phyloP scores from a whole-genome alignment of 2,329 filamentous ascomycete genomes.

The Shiraia bambusicola region DNA sequence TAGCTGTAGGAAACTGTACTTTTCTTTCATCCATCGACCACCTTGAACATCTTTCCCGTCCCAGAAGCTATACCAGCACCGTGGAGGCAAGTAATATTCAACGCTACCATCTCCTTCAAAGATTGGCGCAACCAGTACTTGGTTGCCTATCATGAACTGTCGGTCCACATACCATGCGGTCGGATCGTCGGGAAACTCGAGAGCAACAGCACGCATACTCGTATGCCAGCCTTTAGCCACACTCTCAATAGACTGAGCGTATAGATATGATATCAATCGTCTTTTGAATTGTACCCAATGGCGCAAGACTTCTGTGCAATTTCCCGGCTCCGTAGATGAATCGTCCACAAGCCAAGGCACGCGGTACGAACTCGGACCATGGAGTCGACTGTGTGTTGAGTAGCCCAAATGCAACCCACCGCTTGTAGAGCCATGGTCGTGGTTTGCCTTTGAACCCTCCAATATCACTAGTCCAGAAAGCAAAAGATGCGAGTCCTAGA shows the following conservation, averaged over 20 bases:
- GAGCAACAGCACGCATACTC: constrained; percentile 62
- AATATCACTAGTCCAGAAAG: constrained; percentile 71
- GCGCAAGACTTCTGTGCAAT: constrained; percentile 56
- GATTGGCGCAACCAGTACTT: constrained; percentile 64
- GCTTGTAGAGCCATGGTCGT: constrained; percentile 70
- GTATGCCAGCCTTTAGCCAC: constrained; percentile 60
- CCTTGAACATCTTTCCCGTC: constrained; percentile 45
- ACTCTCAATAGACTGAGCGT: constrained; percentile 54
- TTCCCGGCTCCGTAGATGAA: constrained; percentile 54
- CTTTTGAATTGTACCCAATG: constrained; percentile 58
- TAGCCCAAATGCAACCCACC: constrained; percentile 75
- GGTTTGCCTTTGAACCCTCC: constrained; percentile 71
- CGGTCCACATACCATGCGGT: constrained; percentile 68
- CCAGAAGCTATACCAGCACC: constrained; percentile 55
- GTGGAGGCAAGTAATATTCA: constrained; percentile 65
- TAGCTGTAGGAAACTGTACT: constrained; percentile 43
- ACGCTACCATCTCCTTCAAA: constrained; percentile 64
- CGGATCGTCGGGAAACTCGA: constrained; percentile 72
- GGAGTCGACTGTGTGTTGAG: constrained; percentile 70
- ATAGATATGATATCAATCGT: constrained; percentile 60
- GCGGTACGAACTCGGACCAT: constrained; percentile 69
- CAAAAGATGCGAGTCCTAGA: constrained; percentile 64
- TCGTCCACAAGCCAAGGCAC: constrained; percentile 74
- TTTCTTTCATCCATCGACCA: constrained; percentile 49
- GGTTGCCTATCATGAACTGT: constrained; percentile 72